Evolutionary conservation across 2,329 filamentous ascomycete species (phyloP).

Genomic region (Ceratocystis albifundus): DNA sequence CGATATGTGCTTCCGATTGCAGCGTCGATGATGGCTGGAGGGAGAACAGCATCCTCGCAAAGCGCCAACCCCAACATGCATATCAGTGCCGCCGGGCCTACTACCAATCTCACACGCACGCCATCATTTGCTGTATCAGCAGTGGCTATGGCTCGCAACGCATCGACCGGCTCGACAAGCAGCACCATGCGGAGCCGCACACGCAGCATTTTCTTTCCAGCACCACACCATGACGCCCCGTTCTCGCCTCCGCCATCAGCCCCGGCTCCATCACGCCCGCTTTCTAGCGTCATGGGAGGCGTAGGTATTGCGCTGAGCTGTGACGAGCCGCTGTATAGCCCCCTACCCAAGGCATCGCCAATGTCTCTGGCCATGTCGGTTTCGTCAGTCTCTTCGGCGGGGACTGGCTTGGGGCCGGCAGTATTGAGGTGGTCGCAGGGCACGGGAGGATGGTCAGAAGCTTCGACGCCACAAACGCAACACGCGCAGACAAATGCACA

Average conservation of each 20-base stretch:
- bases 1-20: constrained; percentile 9
- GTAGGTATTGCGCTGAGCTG: constrained; percentile 17
- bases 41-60: neutral
- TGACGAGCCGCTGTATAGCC: constrained; percentile 13
- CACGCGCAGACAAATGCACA: neutral
- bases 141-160: constrained; percentile 10
- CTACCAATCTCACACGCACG: neutral
- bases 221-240: constrained; percentile 14
- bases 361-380: constrained; percentile 11
- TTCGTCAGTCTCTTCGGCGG: constrained; percentile 7
- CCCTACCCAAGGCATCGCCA: constrained; percentile 7
- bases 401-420: neutral
- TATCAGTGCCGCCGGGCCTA: neutral
- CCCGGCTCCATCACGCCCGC: neutral
- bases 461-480: neutral
- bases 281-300: neutral
- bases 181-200: neutral
- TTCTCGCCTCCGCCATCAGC: constrained; percentile 9
- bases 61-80: neutral
- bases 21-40: constrained; percentile 12
- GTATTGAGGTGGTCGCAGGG: constrained; percentile 12
- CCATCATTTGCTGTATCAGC: constrained; percentile 14
- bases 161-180: constrained; percentile 6
- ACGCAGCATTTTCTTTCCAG: constrained; percentile 16
- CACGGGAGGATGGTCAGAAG: constrained; percentile 8